These are phyloP conservation scores for Suhomyces kilbournensis DNA, from an alignment of 805 yeast species.

Conservation along the genomic window DNA sequence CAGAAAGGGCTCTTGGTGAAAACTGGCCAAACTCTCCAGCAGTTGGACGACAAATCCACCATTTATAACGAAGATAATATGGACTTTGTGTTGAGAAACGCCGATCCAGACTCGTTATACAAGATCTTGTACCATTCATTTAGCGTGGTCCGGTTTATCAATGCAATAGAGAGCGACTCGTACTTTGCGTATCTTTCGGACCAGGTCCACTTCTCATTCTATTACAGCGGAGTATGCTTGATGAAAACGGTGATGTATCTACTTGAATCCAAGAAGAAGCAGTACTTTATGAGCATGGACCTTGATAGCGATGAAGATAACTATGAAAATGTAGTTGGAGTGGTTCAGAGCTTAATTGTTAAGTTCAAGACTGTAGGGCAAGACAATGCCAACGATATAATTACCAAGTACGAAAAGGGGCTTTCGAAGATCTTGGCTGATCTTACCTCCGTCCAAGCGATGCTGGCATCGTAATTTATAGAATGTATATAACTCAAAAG, in stretches of 20 bases:
- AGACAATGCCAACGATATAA: slow-evolving; percentile 26
- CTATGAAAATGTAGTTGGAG: not conserved
- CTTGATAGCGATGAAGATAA: slow-evolving; percentile 4
- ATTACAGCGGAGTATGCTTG: slow-evolving; percentile 39
- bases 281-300: not conserved
- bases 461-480: not conserved
- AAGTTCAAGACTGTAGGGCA: slow-evolving; percentile 30
- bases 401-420: slow-evolving; percentile 28
- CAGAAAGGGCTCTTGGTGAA: slow-evolving; percentile 11
- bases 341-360: slow-evolving; percentile 19
- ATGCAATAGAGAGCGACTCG: slow-evolving; percentile 44
- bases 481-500: not conserved
- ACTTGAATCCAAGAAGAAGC: slow-evolving; percentile 4
- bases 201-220: slow-evolving; percentile 57
- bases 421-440: slow-evolving; percentile 2
- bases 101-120: slow-evolving; percentile 25
- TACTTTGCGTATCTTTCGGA: slow-evolving; percentile 71
- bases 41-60: not conserved
- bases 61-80: slow-evolving; percentile 21
- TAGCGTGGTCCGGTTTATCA: slow-evolving; percentile 40
- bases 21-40: not conserved
- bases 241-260: slow-evolving; percentile 21
- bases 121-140: slow-evolving; percentile 42
- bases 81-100: slow-evolving; percentile 19
- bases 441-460: not conserved